Evolutionary conservation across 768 basidiomycete genomes (phyloP).

Genomic region (Russula abietina): DNA sequence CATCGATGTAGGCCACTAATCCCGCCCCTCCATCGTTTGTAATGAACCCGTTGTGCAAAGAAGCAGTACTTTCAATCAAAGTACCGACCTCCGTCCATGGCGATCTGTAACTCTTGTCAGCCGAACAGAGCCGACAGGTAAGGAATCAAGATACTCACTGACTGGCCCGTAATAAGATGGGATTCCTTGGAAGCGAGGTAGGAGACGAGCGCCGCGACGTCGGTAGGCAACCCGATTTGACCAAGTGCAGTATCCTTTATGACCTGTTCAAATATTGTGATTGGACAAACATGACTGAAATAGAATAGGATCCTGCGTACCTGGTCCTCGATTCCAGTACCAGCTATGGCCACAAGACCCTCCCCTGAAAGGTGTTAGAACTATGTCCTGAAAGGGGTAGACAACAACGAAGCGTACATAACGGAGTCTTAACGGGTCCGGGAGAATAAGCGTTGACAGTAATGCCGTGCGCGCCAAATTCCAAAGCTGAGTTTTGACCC

Average conservation of each 20-base stretch:
- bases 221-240: conserved; percentile 25
- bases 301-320: not conserved
- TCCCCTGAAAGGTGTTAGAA: conserved; percentile 11
- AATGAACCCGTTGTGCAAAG: not conserved
- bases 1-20: too few species aligned
- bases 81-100: conserved; percentile 20
- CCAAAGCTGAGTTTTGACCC: conserved; percentile 18
- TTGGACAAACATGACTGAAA: not conserved
- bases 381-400: not conserved
- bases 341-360: not conserved
- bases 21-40: not conserved
- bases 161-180: conserved; percentile 30
- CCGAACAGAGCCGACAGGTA: not conserved
- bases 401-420: conserved; percentile 14
- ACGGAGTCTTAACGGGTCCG: conserved; percentile 21
- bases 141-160: conserved; percentile 11
- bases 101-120: conserved; percentile 9
- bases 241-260: conserved; percentile 23
- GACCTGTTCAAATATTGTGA: not conserved
- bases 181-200: conserved; percentile 32
- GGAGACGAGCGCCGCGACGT: conserved; percentile 31
- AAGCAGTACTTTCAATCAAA: conserved; percentile 4
- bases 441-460: conserved; percentile 28
- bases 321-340: conserved; percentile 16
- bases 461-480: conserved; percentile 24